phyloP scores from a whole-genome alignment of 148 eudicot species.

The Diospyros kaki region DNA sequence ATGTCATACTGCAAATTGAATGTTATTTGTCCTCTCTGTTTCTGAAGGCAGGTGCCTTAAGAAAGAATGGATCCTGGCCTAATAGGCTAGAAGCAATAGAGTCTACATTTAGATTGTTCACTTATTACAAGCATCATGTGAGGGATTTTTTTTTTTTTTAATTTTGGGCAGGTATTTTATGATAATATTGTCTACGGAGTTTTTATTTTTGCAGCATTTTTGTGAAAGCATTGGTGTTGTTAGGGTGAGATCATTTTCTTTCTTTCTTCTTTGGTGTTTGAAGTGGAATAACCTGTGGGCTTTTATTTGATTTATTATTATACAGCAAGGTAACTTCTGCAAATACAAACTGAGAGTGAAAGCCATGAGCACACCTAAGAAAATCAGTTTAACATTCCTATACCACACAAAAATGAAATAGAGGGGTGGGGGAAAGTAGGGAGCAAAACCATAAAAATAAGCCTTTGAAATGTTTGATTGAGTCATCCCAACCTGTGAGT shows the following conservation, averaged over 20 bases:
- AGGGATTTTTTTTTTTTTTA: background rate
- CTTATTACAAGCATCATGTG: background rate
- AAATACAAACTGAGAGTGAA: background rate
- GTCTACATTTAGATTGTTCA: background rate
- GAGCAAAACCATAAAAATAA: background rate
- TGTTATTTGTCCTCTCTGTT: background rate
- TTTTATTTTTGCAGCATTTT: too few relatives aligned
- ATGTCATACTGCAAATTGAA: background rate
- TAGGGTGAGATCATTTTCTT: background rate
- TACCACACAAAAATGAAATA: background rate
- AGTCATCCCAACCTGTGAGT: background rate
- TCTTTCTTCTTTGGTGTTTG: slow-evolving; percentile 6
- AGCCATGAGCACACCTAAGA: background rate
- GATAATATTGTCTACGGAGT: background rate
- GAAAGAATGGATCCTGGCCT: background rate
- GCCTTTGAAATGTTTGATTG: background rate
- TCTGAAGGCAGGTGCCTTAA: background rate
- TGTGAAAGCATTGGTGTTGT: too few relatives aligned
- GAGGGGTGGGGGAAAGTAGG: too few relatives aligned
- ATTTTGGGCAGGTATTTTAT: background rate
- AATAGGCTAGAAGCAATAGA: background rate
- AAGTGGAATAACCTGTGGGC: background rate
- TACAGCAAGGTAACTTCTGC: background rate
- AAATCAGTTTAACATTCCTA: background rate
- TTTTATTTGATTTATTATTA: background rate